These are phyloP conservation scores for Neonothopanus nambi DNA, from an alignment of 1,284 basidiomycete genomes.

Conservation along the genomic window DNA sequence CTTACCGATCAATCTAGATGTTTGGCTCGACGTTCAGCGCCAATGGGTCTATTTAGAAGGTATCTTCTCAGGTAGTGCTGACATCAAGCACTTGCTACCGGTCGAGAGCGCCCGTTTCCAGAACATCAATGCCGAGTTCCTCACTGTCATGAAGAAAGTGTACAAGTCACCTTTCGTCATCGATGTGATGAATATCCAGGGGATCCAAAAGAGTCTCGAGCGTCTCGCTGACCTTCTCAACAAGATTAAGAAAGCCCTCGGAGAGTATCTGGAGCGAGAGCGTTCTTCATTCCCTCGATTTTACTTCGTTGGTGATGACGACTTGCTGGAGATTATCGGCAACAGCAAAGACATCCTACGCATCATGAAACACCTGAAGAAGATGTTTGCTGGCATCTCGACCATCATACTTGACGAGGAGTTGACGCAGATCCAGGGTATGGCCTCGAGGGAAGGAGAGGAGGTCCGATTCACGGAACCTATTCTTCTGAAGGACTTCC, in stretches of 20 bases:
- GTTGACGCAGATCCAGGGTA: conserved; percentile 82
- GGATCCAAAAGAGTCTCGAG: conserved; percentile 96
- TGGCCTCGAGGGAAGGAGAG: conserved; percentile 95
- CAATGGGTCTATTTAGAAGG: conserved; percentile 99
- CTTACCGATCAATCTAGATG: conserved; percentile 52
- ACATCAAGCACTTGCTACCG: conserved; percentile 97
- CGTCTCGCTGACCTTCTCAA: conserved; percentile 93
- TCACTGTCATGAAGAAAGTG: conserved; percentile 99
- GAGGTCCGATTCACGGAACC: conserved; percentile 84
- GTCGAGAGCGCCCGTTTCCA: conserved; percentile 97
- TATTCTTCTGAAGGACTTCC: conserved; percentile 88
- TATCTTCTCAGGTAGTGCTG: conserved; percentile 98
- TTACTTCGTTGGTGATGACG: conserved; percentile 99
- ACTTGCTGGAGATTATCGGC: conserved; percentile 97
- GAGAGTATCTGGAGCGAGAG: conserved; percentile 98
- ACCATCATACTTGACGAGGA: conserved; percentile 90
- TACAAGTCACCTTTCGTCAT: conserved; percentile 98
- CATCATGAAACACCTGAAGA: conserved; percentile 98
- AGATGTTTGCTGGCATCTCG: conserved; percentile 99
- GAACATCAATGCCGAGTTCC: conserved; percentile 98
- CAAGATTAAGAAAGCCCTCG: conserved; percentile 99
- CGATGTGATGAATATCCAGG: conserved; percentile 95
- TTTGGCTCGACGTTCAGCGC: conserved; percentile 99
- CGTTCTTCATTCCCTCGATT: conserved; percentile 98
- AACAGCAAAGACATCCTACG: conserved; percentile 98